Conservation (phyloP, 257 asterid genomes). For the Oldenlandia corymbosa region DNA sequence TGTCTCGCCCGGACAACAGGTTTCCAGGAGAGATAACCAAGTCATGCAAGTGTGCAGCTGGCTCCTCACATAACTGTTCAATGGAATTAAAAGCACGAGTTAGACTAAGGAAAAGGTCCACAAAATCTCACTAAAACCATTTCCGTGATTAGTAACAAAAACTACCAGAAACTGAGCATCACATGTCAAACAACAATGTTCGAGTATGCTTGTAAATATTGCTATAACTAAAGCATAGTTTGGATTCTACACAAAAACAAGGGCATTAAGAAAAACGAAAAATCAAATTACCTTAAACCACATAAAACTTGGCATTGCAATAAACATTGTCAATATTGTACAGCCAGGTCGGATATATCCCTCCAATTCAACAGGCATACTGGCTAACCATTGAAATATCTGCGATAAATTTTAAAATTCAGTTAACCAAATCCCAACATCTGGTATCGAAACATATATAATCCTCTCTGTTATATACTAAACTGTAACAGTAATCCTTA, state of each 20-base stretch:
- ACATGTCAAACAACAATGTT: neutral
- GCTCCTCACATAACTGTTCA: slow-evolving; percentile 71
- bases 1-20: slow-evolving; percentile 35
- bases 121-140: neutral
- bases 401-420: slow-evolving; percentile 23
- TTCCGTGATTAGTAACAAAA: neutral
- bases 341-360: slow-evolving; percentile 96
- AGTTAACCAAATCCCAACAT: slow-evolving; percentile 25
- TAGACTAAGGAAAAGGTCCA: neutral
- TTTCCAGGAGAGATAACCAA: slow-evolving; percentile 43
- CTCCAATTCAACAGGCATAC: slow-evolving; percentile 95
- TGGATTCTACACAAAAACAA: neutral
- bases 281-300: slow-evolving; percentile 64
- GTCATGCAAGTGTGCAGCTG: slow-evolving; percentile 45
- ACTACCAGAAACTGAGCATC: neutral
- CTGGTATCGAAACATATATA: slow-evolving; percentile 17
- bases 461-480: slow-evolving; percentile 36
- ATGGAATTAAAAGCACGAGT: slow-evolving; percentile 14
- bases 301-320: slow-evolving; percentile 64
- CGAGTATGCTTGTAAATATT: neutral
- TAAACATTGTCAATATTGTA: slow-evolving; percentile 73
- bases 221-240: no score
- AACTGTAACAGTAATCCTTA: slow-evolving; percentile 61
- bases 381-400: slow-evolving; percentile 91
- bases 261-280: neutral